Evolutionary conservation across 192 early-diverging fungal genomes (phyloP), one percentile per base, ranked within the genome.

Genomic region (Podila epicladia): DNA sequence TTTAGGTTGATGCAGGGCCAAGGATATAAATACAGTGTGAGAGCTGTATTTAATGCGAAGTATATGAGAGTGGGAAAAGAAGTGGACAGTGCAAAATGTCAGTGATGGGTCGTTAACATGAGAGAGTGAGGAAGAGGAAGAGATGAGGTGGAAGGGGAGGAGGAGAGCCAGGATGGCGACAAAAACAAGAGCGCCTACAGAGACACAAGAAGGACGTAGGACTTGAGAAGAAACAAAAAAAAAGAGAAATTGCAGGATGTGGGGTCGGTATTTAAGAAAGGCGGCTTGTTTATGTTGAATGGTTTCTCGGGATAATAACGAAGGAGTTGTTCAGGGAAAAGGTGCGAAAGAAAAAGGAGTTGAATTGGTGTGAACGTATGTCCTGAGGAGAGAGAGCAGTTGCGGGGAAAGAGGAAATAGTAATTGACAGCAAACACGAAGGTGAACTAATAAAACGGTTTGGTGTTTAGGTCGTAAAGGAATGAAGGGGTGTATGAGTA

Each of bases 161-260:
- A 58, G 57, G 57, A 24, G 57, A 58, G 57, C 57, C 22, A 13
- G 32, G 9, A 48, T 11, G 19, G 64, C 5, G 48, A 48, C 11
- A 50, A 22, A 65, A 19, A 31, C 11, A 66, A 9, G 20, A 67
- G 31, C 15, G 17, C 28, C 24, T 9, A 32, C 32, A 63, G 37
- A 35, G 26, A 49, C 41, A 69, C 24, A 19, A 53, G 49, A 28
- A 28, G 9, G 55, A 35, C 13, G 65, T 20, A 2, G 35, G 28
- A 29, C 37, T 35, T 37, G n/a, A 59, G n/a, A 48, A 32, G 8
- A 66, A 66, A 66, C 28, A 15, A 66, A 32, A 49, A 49, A 49
- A 64, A 41, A 64, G 51, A 32, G 31, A 22, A 68, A 15, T 5
- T 65, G 64, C 31, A 45, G 41, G 41, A 45, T 45, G 41, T 17